A percentile compares a stretch with the other conserved stretches of the same genome.
These are phyloP conservation scores for Pseudogymnoascus sp. DNA, from an alignment of 2,329 filamentous ascomycete genomes.

Conservation along the genomic window DNA sequence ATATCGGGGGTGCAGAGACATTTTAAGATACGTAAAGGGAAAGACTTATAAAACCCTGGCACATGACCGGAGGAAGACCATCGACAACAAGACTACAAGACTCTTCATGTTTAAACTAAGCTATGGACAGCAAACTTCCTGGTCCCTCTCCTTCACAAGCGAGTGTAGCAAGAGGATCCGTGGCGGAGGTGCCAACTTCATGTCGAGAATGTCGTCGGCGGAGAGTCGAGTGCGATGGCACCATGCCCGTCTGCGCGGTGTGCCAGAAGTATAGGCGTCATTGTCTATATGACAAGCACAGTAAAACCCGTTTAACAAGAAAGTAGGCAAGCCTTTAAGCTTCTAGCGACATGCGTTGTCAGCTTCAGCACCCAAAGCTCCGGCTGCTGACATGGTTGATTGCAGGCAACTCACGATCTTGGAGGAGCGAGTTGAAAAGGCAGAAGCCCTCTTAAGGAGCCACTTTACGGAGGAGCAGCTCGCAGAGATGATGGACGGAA, in stretches of 20 bases:
- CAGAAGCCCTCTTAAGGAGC: conserved; percentile 9
- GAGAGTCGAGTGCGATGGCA: conserved; percentile 7
- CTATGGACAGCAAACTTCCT: conserved; percentile 3
- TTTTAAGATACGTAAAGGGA: background rate
- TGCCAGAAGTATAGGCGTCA: conserved; percentile 10
- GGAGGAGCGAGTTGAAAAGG: conserved; percentile 9
- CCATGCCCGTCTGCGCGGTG: conserved; percentile 2
- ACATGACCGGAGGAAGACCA: conserved; percentile 1
- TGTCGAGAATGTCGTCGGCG: conserved; percentile 9
- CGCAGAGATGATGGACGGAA: conserved; percentile 8
- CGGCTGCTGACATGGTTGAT: background rate
- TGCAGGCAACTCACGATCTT: conserved; percentile 8
- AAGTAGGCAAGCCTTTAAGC: background rate
- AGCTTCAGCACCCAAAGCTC: background rate
- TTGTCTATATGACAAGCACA: conserved; percentile 11
- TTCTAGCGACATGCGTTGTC: background rate
- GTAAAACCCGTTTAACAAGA: conserved; percentile 8
- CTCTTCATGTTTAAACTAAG: background rate
- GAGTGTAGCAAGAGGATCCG: background rate
- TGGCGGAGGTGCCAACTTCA: conserved; percentile 3
- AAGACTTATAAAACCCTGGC: background rate
- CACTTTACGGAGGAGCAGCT: conserved; percentile 10
- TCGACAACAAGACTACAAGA: too few species aligned
- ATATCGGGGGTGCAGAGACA: background rate
- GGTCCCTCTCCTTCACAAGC: background rate